Conservation (phyloP, 2,329 filamentous ascomycete genomes). For the Arthrinium puccinioides region DNA sequence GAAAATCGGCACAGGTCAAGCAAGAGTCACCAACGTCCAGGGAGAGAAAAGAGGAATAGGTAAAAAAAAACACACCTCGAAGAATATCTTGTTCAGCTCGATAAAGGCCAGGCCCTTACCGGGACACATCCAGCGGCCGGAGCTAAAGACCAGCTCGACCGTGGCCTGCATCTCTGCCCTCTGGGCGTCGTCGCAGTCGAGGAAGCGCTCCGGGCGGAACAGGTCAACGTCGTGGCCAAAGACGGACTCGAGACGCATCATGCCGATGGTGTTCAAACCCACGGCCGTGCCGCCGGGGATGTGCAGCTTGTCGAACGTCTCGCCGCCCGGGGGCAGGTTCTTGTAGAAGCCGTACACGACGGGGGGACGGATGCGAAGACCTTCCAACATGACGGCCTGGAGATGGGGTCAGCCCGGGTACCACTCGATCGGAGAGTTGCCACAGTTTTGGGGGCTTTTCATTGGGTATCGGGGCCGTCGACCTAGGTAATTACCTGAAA, state of each 20-base stretch:
- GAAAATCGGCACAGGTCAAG: no score
- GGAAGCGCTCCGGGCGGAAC: slow-evolving; percentile 25
- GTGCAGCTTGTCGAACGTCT: slow-evolving; percentile 11
- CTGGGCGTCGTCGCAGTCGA: slow-evolving; percentile 18
- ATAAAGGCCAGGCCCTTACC: slow-evolving; percentile 34
- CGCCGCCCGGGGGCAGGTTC: slow-evolving; percentile 1
- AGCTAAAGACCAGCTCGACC: slow-evolving; percentile 31
- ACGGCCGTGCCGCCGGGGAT: slow-evolving; percentile 25
- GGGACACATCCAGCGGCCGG: slow-evolving; percentile 30
- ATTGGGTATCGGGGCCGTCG: no score
- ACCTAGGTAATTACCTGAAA: slow-evolving; percentile 5
- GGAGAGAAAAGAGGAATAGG: background rate
- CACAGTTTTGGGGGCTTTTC: no score
- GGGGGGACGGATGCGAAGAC: slow-evolving; percentile 1
- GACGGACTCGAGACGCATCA: slow-evolving; percentile 17
- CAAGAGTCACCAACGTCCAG: background rate
- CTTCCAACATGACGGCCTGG: slow-evolving; percentile 4
- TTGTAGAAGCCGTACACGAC: slow-evolving; percentile 4
- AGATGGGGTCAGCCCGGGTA: background rate
- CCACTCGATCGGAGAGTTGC: background rate
- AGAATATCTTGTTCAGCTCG: slow-evolving; percentile 33
- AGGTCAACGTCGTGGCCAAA: slow-evolving; percentile 22
- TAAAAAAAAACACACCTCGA: slow-evolving; percentile 26
- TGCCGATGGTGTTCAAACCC: slow-evolving; percentile 21
- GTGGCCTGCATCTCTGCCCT: slow-evolving; percentile 22